A percentile compares a stretch with the other conserved stretches of the same genome.
Conservation (phyloP, 139 green algal species). For the Spirogloea muscicola region DNA sequence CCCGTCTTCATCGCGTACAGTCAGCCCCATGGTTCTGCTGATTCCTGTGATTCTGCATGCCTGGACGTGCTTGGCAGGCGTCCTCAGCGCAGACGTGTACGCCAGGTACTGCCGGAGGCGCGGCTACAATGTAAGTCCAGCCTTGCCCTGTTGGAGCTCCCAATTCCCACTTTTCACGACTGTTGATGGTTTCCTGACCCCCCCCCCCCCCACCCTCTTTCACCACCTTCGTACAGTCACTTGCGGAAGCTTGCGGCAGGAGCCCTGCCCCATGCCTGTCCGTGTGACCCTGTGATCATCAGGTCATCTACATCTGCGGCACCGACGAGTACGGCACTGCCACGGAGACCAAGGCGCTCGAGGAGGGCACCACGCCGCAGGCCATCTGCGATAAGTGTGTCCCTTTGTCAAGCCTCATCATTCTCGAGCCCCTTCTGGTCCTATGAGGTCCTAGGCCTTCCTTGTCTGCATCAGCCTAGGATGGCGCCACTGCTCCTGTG, state of each 20-base stretch:
- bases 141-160: too few relatives aligned
- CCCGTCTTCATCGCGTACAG: not conserved
- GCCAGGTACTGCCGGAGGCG: slow-evolving; percentile 80
- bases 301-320: slow-evolving; percentile 88
- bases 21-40: not conserved
- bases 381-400: slow-evolving; percentile 93
- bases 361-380: slow-evolving; percentile 84
- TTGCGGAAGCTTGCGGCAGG: too few relatives aligned
- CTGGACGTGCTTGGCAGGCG: slow-evolving; percentile 42
- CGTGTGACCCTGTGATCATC: too few relatives aligned
- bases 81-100: slow-evolving; percentile 90
- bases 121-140: slow-evolving; percentile 76
- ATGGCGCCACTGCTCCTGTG: not conserved
- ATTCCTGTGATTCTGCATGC: not conserved
- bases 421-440: not conserved
- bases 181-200: too few relatives aligned
- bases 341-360: slow-evolving; percentile 96
- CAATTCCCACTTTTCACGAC: too few relatives aligned
- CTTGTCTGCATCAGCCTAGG: not conserved
- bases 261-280: too few relatives aligned
- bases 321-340: slow-evolving; percentile 98
- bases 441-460: not conserved
- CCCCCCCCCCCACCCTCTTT: too few relatives aligned
- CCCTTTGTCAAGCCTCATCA: not conserved
- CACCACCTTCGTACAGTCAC: too few relatives aligned